Conservation (phyloP, 192 early-diverging fungal species). For the Chytriomyces sp. region DNA sequence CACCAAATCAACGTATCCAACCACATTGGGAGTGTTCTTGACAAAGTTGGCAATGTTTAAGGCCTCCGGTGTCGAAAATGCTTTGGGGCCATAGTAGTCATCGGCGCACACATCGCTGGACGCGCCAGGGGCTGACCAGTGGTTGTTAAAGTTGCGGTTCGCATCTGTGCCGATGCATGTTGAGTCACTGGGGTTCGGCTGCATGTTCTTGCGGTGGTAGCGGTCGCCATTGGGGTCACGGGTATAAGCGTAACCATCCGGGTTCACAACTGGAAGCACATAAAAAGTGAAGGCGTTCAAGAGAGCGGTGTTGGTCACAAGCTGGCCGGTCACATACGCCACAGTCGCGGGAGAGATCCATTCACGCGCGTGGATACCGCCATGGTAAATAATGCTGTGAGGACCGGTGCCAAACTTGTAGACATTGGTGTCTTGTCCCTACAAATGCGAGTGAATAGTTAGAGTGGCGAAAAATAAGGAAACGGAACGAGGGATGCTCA, state of each 20-base stretch:
- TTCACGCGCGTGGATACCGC: constrained; percentile 64
- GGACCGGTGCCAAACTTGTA: constrained; percentile 39
- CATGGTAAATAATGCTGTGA: constrained; percentile 38
- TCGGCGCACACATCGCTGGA: constrained; percentile 52
- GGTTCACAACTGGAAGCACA: constrained; percentile 62
- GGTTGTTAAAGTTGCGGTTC: constrained; percentile 56
- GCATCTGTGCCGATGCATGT: constrained; percentile 45
- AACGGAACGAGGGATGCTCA: too few species aligned
- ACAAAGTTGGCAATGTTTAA: constrained; percentile 48
- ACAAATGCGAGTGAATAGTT: too few species aligned
- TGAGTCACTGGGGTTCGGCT: constrained; percentile 48
- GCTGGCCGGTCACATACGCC: constrained; percentile 43
- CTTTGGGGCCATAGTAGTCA: constrained; percentile 43
- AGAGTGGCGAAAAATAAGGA: too few species aligned
- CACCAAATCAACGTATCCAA: constrained; percentile 45
- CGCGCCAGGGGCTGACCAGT: constrained; percentile 53
- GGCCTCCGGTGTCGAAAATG: constrained; percentile 49
- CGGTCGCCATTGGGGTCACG: constrained; percentile 24
- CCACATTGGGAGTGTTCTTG: constrained; percentile 35
- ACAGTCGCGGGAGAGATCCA: constrained; percentile 59
- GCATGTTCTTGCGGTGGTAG: constrained; percentile 48
- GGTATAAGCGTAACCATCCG: constrained; percentile 60
- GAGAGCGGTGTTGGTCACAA: constrained; percentile 43
- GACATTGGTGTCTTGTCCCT: constrained; percentile 29
- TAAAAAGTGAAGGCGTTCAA: constrained; percentile 53